A percentile compares a stretch with the other conserved stretches of the same genome.
phyloP scores from a whole-genome alignment of 2,329 filamentous ascomycete species.

The Colletotrichum tamarilloi region DNA sequence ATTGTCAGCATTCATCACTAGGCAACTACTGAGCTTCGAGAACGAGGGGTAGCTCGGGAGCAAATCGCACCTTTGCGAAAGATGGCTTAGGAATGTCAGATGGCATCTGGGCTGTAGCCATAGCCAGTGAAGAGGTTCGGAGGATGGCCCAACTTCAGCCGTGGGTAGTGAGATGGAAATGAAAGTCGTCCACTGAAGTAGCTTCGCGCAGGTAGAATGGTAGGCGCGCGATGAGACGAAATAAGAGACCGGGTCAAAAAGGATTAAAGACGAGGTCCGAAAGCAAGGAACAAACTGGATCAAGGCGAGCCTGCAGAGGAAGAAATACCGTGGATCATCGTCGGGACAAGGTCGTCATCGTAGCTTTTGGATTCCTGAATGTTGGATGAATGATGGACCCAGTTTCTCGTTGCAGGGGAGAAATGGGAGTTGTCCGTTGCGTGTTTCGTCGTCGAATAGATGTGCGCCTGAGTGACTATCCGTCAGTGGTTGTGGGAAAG shows the following conservation, averaged over 20 bases:
- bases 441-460: neutral
- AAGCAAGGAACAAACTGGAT: constrained; percentile 67
- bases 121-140: constrained; percentile 40
- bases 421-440: constrained; percentile 11
- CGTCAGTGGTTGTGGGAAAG: constrained; percentile 23
- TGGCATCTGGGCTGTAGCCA: constrained; percentile 60
- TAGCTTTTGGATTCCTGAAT: constrained; percentile 38
- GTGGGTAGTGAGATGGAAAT: constrained; percentile 34
- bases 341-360: constrained; percentile 56
- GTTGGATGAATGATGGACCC: constrained; percentile 24
- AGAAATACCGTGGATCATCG: constrained; percentile 66
- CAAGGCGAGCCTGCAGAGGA: constrained; percentile 61
- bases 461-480: constrained; percentile 26
- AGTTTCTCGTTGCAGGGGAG: constrained; percentile 12
- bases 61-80: constrained; percentile 77
- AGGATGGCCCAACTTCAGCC: neutral
- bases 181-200: constrained; percentile 27
- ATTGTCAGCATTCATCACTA: constrained; percentile 35
- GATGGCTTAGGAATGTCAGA: constrained; percentile 69
- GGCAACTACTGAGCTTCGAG: constrained; percentile 2
- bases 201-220: constrained; percentile 30
- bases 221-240: constrained; percentile 32
- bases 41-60: neutral
- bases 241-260: constrained; percentile 29
- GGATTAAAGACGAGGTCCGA: constrained; percentile 45